A percentile compares a stretch with the other conserved stretches of the same genome.
Conservation (phyloP, 129 eudicot species). For the Silybum marianum region DNA sequence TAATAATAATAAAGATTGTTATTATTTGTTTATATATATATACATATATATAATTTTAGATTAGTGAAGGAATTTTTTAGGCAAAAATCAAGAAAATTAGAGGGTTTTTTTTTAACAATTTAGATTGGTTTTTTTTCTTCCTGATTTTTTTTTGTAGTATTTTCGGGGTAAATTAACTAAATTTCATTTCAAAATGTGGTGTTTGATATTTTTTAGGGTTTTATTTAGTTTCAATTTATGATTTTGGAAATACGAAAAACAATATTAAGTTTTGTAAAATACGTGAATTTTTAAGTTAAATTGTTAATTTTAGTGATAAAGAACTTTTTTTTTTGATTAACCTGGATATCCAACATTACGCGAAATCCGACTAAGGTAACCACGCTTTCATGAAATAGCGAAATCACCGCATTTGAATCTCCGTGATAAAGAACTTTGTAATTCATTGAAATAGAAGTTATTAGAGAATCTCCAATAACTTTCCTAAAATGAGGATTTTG, state of each 20-base stretch:
- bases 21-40: not conserved
- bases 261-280: too few species aligned
- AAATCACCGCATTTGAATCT: too few species aligned
- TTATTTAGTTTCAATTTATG: not conserved
- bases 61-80: not conserved
- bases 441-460: not conserved
- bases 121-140: not conserved
- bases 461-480: too few species aligned
- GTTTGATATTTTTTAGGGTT: not conserved
- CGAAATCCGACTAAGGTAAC: too few species aligned
- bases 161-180: not conserved
- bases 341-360: too few species aligned
- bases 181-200: not conserved
- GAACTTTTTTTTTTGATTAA: too few species aligned
- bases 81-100: not conserved
- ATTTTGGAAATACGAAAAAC: too few species aligned
- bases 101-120: not conserved
- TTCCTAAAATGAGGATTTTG: too few species aligned
- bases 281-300: not conserved
- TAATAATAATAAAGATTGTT: slow-evolving; percentile 1
- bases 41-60: not conserved
- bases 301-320: too few species aligned
- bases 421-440: too few species aligned
- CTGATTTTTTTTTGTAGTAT: not conserved
- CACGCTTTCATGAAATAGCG: too few species aligned